These are phyloP conservation scores for Adenanthera pavonina DNA, from an alignment of 306 rosid species.

Conservation along the genomic window DNA sequence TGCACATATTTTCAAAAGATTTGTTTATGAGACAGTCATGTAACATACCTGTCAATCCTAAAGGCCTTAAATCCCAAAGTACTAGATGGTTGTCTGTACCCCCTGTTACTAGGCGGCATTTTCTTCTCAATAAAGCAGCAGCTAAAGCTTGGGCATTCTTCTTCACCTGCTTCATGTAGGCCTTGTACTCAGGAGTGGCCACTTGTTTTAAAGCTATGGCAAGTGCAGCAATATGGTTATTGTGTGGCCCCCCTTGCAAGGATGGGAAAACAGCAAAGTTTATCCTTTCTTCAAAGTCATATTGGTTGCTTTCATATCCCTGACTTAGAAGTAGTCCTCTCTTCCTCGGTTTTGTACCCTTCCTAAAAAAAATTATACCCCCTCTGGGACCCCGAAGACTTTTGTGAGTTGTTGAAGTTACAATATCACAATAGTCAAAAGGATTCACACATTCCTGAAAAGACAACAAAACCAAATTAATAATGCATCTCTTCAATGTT, in stretches of 20 bases:
- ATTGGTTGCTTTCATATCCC: conserved; percentile 70
- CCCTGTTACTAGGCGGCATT: conserved; percentile 82
- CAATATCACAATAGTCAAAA: conserved; percentile 90
- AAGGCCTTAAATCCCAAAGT: conserved; percentile 92
- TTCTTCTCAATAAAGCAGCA: conserved; percentile 75
- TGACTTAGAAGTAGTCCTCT: conserved; percentile 70
- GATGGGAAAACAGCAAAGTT: conserved; percentile 94
- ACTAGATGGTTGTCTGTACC: conserved; percentile 95
- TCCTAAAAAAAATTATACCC: conserved; percentile 87
- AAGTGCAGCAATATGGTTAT: conserved; percentile 95
- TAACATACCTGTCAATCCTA: conserved; percentile 79
- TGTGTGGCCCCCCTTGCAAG: conserved; percentile 97
- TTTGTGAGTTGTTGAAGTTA: conserved; percentile 67
- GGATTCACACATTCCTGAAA: conserved; percentile 84
- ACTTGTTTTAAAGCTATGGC: conserved; percentile 93
- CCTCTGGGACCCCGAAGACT: conserved; percentile 99
- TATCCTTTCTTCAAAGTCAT: conserved; percentile 89
- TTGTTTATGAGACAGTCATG: not conserved
- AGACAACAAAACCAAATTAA: conserved; percentile 21
- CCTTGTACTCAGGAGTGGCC: conserved; percentile 81
- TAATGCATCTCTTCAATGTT: conserved; percentile 3
- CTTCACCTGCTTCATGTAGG: conserved; percentile 94
- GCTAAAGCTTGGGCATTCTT: conserved; percentile 88
- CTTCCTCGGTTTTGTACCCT: conserved; percentile 85
- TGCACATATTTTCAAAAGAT: not conserved